These are phyloP conservation scores for Suillus ampliporus DNA, from an alignment of 768 basidiomycete genomes.

Conservation along the genomic window DNA sequence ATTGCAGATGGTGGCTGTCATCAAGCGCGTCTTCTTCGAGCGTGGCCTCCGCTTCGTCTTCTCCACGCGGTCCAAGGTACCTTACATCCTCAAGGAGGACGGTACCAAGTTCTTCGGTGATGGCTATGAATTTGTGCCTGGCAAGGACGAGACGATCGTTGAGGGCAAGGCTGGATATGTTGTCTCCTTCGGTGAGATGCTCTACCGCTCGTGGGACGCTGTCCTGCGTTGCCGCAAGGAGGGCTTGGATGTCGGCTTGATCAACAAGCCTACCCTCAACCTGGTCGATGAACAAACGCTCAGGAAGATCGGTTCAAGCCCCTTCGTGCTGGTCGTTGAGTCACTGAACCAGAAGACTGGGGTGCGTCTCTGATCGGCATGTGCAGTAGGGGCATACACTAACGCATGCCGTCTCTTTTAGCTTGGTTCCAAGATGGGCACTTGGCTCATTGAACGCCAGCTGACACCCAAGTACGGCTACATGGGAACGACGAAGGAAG, in stretches of 20 bases:
- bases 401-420: slow-evolving; percentile 23
- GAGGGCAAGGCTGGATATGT: slow-evolving; percentile 85
- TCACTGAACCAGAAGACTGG: slow-evolving; percentile 91
- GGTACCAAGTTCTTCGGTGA: slow-evolving; percentile 70
- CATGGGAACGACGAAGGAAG: slow-evolving; percentile 80
- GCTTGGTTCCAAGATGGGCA: slow-evolving; percentile 85
- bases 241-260: slow-evolving; percentile 81
- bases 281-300: slow-evolving; percentile 82
- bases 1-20: slow-evolving; percentile 77
- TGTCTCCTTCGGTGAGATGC: slow-evolving; percentile 86
- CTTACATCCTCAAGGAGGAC: slow-evolving; percentile 82
- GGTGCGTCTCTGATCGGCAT: slow-evolving; percentile 33
- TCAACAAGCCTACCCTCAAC: slow-evolving; percentile 88
- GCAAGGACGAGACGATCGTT: slow-evolving; percentile 82
- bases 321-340: slow-evolving; percentile 86
- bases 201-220: slow-evolving; percentile 84
- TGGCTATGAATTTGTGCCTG: slow-evolving; percentile 79
- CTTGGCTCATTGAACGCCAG: slow-evolving; percentile 83
- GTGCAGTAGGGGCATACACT: neutral
- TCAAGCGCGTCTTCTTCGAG: slow-evolving; percentile 82
- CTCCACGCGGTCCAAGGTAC: slow-evolving; percentile 89
- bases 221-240: slow-evolving; percentile 73
- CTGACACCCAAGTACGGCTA: slow-evolving; percentile 83
- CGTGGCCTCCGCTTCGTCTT: slow-evolving; percentile 85
- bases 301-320: slow-evolving; percentile 71